Percentiles rank a stretch among this genome's conserved stretches.
These are phyloP conservation scores for Cyclotella sp. DNA, from an alignment of 108 stramenopile species.

Conservation along the genomic window DNA sequence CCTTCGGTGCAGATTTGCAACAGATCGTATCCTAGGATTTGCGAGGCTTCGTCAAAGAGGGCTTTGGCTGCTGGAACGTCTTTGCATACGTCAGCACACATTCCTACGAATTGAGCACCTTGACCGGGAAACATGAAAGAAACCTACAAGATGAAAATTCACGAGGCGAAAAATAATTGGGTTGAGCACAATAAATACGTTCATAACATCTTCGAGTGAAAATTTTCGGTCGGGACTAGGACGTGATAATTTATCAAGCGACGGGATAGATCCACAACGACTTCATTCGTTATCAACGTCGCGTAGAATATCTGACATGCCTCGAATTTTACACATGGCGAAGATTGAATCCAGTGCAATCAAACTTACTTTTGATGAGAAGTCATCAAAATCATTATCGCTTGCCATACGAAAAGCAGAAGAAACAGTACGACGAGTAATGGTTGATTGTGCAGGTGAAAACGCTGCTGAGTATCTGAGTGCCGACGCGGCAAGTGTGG, in stretches of 20 bases:
- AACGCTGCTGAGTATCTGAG: slow-evolving; percentile 59
- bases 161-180: background rate
- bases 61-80: slow-evolving; percentile 93
- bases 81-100: slow-evolving; percentile 84
- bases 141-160: slow-evolving; percentile 37
- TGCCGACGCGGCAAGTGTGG: slow-evolving; percentile 42
- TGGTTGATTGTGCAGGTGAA: slow-evolving; percentile 55
- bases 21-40: slow-evolving; percentile 96
- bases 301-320: background rate
- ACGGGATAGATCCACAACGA: background rate
- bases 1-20: slow-evolving; percentile 91
- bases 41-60: slow-evolving; percentile 94
- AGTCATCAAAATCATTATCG: slow-evolving; percentile 89
- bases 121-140: slow-evolving; percentile 98
- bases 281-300: background rate
- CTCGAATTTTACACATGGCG: background rate
- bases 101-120: slow-evolving; percentile 93
- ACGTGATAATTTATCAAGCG: background rate
- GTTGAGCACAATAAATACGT: background rate
- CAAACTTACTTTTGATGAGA: slow-evolving; percentile 70
- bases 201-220: background rate
- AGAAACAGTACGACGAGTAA: slow-evolving; percentile 50
- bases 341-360: background rate
- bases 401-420: slow-evolving; percentile 47
- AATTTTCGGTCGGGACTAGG: background rate